These are phyloP conservation scores for Auxenochlorella pyrenoidosa DNA, from an alignment of 139 green algal genomes.

Conservation along the genomic window DNA sequence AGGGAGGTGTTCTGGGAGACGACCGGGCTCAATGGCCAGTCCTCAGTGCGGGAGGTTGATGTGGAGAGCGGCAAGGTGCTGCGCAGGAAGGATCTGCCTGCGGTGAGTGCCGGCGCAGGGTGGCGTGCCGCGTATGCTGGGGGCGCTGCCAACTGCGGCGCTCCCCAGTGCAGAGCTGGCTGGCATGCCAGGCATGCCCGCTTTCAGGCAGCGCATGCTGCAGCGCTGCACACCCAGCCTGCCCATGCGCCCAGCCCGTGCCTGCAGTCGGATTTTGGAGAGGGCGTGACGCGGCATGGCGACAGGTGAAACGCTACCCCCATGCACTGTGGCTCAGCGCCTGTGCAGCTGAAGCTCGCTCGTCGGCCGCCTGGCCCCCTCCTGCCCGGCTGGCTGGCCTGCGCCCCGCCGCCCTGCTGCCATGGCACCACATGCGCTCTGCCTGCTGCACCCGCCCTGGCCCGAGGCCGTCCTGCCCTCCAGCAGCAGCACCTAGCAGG, in stretches of 20 bases:
- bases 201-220: too few relatives aligned
- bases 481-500: too few relatives aligned
- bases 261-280: slow-evolving; percentile 73
- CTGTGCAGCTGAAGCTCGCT: background rate
- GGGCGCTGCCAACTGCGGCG: too few relatives aligned
- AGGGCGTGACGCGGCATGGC: slow-evolving; percentile 74
- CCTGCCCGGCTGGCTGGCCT: background rate
- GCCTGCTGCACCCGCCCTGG: too few relatives aligned
- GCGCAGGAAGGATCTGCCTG: slow-evolving; percentile 26
- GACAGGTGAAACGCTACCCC: slow-evolving; percentile 31
- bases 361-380: background rate
- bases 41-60: slow-evolving; percentile 74
- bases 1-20: slow-evolving; percentile 38
- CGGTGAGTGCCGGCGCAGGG: background rate
- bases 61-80: slow-evolving; percentile 69
- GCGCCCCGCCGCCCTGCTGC: background rate
- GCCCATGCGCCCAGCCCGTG: background rate
- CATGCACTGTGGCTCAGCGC: too few relatives aligned
- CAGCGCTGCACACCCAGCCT: background rate
- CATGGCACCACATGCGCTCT: background rate
- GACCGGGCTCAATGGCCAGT: slow-evolving; percentile 80
- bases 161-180: too few relatives aligned
- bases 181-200: too few relatives aligned
- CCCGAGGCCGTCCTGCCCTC: too few relatives aligned
- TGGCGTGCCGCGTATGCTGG: too few relatives aligned